Base-by-base conservation (phyloP, 148 eudicot species). In the Beta vulgaris region DNA sequence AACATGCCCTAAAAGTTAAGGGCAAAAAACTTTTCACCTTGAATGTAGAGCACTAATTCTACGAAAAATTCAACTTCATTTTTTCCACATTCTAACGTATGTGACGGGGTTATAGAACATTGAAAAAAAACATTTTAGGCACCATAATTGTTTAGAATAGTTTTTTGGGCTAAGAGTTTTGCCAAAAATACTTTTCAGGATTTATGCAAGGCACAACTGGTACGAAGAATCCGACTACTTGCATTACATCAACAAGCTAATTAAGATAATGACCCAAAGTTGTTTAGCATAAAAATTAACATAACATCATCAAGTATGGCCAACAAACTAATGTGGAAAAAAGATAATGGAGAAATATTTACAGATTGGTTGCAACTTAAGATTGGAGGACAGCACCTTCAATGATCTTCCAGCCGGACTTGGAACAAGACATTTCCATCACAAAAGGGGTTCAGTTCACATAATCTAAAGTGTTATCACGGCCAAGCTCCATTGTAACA, bases 341-440 rank as follows among this genome's bases (percentile, higher is more conserved):
- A 35, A n/a, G 28, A 54, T 31, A 28, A 60, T n/a, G 29, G 9
- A 32, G 66, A 73, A 36, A 66, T 74, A 78, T 81, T 44, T 82
- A 85, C 86, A 73, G 23, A 19, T 31, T 23, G n/a, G 2, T 11
- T 25, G 72, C 80, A 42, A 61, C 68, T 83, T 69, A 88, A 18
- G 96, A 88, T 85, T 89, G 87, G 58, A 96, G 97, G 73, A 96
- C 99, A 72, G 94, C 97, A 49, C 99, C 99, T 81, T 91, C 94
- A 2, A 83, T 85, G 73, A 96, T 96, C 88, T 91, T 96, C 99
- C 99, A 96, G 44, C 90, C 97, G 14, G 94, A 81, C 3, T 61
- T 68, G 8, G 77, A 82, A 69, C 46, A 79, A 14, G 84, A 81
- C 92, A 95, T 82, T 85, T 95, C 97, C 73, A 84, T 92, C 95